Conservation (phyloP, 2,329 filamentous ascomycete species). For the Lachnellula arida region DNA sequence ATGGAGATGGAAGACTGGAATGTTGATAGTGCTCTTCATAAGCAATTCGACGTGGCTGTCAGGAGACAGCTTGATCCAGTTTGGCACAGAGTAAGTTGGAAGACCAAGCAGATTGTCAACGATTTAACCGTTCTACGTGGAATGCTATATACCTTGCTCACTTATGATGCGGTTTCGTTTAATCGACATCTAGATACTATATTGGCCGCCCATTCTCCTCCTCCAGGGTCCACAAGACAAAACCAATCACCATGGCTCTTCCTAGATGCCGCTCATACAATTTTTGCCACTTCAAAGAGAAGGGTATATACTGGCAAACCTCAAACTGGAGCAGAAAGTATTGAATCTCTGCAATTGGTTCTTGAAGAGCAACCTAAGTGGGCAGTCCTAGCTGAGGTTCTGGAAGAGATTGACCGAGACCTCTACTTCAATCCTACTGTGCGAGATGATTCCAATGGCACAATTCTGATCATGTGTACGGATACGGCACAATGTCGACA, state of each 20-base stretch:
- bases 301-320: slow-evolving; percentile 75
- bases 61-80: slow-evolving; percentile 89
- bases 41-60: slow-evolving; percentile 86
- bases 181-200: slow-evolving; percentile 93
- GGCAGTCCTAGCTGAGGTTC: slow-evolving; percentile 78
- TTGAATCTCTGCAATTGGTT: slow-evolving; percentile 61
- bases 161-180: slow-evolving; percentile 86
- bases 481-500: slow-evolving; percentile 84
- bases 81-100: slow-evolving; percentile 94
- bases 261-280: slow-evolving; percentile 86
- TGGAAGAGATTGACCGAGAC: slow-evolving; percentile 91
- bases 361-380: slow-evolving; percentile 96
- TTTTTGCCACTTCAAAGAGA: slow-evolving; percentile 85
- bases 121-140: slow-evolving; percentile 79
- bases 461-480: slow-evolving; percentile 91
- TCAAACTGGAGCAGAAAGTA: slow-evolving; percentile 27
- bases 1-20: slow-evolving; percentile 98
- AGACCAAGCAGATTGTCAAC: slow-evolving; percentile 89
- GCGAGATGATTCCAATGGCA: slow-evolving; percentile 84
- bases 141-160: slow-evolving; percentile 76
- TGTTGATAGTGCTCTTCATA: slow-evolving; percentile 84
- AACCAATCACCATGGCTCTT: slow-evolving; percentile 96
- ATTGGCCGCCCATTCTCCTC: slow-evolving; percentile 81
- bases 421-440: slow-evolving; percentile 73
- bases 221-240: slow-evolving; percentile 79